A percentile compares a stretch with the other conserved stretches of the same genome.
Conservation (phyloP, 495 filamentous ascomycete species). For the Copromyces sp. region DNA sequence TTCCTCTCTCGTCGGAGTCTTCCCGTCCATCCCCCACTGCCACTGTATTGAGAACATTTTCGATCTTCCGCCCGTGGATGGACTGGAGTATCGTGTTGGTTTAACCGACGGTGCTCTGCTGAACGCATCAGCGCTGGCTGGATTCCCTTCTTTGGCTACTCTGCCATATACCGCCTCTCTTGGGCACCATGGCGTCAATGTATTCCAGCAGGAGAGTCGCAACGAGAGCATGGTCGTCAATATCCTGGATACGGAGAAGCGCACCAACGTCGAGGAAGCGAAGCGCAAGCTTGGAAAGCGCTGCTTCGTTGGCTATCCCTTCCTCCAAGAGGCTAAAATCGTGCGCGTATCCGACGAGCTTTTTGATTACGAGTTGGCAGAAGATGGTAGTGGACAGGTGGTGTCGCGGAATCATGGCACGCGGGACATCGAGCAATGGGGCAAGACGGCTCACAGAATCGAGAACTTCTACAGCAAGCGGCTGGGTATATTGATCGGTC, state of each 20-base stretch:
- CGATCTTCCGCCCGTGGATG: slow-evolving; percentile 86
- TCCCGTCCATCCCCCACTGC: slow-evolving; percentile 80
- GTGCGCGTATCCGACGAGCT: slow-evolving; percentile 84
- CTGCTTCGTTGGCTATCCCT: slow-evolving; percentile 91
- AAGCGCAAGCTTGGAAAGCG: slow-evolving; percentile 71
- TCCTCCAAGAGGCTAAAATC: slow-evolving; percentile 88
- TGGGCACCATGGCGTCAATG: slow-evolving; percentile 82
- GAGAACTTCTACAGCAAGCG: slow-evolving; percentile 82
- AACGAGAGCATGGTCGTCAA: slow-evolving; percentile 96
- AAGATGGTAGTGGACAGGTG: slow-evolving; percentile 49
- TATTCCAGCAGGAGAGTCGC: slow-evolving; percentile 95
- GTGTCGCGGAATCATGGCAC: slow-evolving; percentile 59
- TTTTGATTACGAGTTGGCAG: slow-evolving; percentile 66
- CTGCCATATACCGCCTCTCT: slow-evolving; percentile 69
- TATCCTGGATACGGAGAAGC: slow-evolving; percentile 59
- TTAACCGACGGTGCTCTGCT: slow-evolving; percentile 81
- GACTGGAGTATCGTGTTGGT: slow-evolving; percentile 74
- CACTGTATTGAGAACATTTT: slow-evolving; percentile 92
- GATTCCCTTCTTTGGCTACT: slow-evolving; percentile 82
- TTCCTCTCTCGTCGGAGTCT: slow-evolving; percentile 79
- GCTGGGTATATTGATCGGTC: slow-evolving; percentile 76
- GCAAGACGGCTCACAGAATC: slow-evolving; percentile 72
- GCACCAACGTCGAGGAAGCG: slow-evolving; percentile 59
- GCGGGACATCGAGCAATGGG: slow-evolving; percentile 73
- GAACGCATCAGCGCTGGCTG: slow-evolving; percentile 70